These are phyloP conservation scores for Talaromyces adpressus DNA, from an alignment of 495 filamentous ascomycete genomes.

Conservation along the genomic window DNA sequence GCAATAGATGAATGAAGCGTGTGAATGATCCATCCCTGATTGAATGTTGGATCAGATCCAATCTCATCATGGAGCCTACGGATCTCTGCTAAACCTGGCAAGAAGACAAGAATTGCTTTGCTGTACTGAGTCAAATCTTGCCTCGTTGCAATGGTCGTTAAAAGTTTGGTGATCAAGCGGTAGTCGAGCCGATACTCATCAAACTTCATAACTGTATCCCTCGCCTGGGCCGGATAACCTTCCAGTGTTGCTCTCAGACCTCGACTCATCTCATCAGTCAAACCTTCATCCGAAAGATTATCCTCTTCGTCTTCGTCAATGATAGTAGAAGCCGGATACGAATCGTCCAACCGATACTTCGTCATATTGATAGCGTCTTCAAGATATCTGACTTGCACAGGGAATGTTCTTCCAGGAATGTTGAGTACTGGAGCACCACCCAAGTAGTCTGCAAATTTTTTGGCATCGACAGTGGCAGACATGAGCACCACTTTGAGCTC, in stretches of 20 bases:
- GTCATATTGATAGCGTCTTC: constrained; percentile 88
- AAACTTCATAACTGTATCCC: constrained; percentile 62
- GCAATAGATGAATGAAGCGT: constrained; percentile 89
- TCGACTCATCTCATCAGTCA: constrained; percentile 24
- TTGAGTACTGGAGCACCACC: constrained; percentile 76
- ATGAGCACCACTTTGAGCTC: constrained; percentile 83
- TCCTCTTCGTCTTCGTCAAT: constrained; percentile 42
- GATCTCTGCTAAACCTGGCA: constrained; percentile 93
- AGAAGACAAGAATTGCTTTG: constrained; percentile 87
- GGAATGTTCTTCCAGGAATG: constrained; percentile 89
- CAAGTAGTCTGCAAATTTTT: constrained; percentile 83
- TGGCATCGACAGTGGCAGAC: constrained; percentile 92
- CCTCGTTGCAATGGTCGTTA: constrained; percentile 63
- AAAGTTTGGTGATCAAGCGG: constrained; percentile 67
- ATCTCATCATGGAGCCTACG: constrained; percentile 78
- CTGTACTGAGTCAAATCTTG: constrained; percentile 62
- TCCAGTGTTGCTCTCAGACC: constrained; percentile 40
- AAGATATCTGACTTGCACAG: constrained; percentile 77
- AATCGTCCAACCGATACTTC: constrained; percentile 55
- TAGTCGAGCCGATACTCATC: constrained; percentile 86
- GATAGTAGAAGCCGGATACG: constrained; percentile 29
- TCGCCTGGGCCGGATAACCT: constrained; percentile 66
- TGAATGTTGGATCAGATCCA: constrained; percentile 60
- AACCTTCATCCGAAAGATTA: constrained; percentile 33
- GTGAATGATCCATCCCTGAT: constrained; percentile 68